Evolutionary conservation across 192 early-diverging fungal genomes (phyloP), one percentile per base, ranked within the genome.

Genomic region (Obelidium mucronatum): DNA sequence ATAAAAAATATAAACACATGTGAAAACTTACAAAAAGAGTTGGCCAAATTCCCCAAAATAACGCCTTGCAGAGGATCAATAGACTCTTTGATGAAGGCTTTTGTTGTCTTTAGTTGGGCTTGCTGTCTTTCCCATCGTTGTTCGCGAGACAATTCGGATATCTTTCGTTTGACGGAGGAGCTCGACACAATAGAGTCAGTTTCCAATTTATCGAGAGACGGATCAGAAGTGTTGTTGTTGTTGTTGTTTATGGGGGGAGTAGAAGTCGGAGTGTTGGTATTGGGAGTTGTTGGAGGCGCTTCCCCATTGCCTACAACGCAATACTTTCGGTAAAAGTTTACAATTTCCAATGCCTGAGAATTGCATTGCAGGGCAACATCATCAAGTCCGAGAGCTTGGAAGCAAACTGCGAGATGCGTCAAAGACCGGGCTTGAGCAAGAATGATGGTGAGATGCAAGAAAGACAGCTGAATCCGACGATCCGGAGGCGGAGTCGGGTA

Each of bases 341-440:
- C 30, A 64, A 76, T 37, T 56, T 65, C 69, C 35, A 58, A 60
- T 34, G 78, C 54, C 58, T 76, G 61, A 60, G 68, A 58, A 67
- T 84, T 76, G 62, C 72, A 76, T 19, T 66, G 54, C 28, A 85
- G 60, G 2, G 81, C 79, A 54, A 70, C 79, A 58, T 83, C 84
- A 56, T 83, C 81, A 40, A 82, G 81, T 2, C 81, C 84, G 13
- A 83, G 56, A 24, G 74, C 55, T 42, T 84, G 82, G 78, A 79
- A 81, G 52, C 84, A 86, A 1, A 76, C 73, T 2, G 82, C 85
- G 22, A 89, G 54, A 73, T 89, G 87, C 5, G 79, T 89, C 22
- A 89, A 58, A 5, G 85, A 80, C 3, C 83, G 75, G 3, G 80
- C 53, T 62, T 84, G 86, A 3, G 87, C 85, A 24, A 87, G 67